Base-by-base conservation (phyloP, 768 basidiomycete genomes). In the Mycena polygramma region DNA sequence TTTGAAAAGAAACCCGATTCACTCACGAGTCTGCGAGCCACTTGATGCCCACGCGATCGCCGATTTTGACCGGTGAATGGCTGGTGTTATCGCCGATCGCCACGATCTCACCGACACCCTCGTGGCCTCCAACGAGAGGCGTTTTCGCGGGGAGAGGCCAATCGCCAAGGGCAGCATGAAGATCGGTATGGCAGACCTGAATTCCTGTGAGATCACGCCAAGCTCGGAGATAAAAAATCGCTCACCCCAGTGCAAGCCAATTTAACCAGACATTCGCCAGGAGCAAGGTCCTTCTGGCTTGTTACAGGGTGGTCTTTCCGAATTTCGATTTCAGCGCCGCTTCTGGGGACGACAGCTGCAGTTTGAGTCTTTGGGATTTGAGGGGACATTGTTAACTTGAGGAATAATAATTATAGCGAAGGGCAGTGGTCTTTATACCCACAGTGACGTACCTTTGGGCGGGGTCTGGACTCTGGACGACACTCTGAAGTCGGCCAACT, bases 211-310 rank as follows among this genome's bases (percentile, higher is more conserved):
- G 6, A 17, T 22, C 9, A 22, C 22, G 17, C 6, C 30, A 30
- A 30, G 6, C 30, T 30, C 30, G 30, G 24, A 9, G 13, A 5
- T 7, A 24, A 22, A 20, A 14, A 52, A 52, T 52, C 51, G 6
- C 30, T 30, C 51, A 7, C 51, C 26, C 26, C 48, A 8, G 48
- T 22, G n/a, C 22, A 49, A 17, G 22, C 48, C 22, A 49, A 22
- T 49, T 49, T 49, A 22, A 49, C 48, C n/a, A 49, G 48, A 24
- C 48, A 49, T 22, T 49, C 48, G n/a, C 48, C 48, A 22, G 48
- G 48, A 49, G 48, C n/a, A 17, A 49, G 48, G 13, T 49, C n/a
- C 22, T n/a, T 14, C n/a, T n/a, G 48, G 8, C 22, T n/a, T n/a
- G 22, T 22, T 7, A 49, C 48, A 22, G 48, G 48, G 4, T 49